Evolutionary conservation across 768 basidiomycete genomes (phyloP), one percentile per base, ranked within the genome.

Genomic region (Serendipita sp.): DNA sequence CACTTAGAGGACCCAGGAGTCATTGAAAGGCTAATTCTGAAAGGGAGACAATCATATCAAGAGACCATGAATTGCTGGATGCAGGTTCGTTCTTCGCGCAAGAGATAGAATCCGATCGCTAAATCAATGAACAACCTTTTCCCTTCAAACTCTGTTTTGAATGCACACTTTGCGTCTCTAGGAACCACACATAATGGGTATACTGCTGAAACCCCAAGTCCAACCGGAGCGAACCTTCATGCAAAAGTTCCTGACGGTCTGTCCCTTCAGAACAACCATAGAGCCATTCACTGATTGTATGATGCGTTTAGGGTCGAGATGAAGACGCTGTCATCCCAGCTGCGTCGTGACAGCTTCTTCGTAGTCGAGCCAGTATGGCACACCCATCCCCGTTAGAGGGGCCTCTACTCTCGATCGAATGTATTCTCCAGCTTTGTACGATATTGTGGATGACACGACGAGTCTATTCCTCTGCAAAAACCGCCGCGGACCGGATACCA

Each of bases 1-100:
- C 78, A 88, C 70, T 84, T 96, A 44, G 83, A 85, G 51, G 91
- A 98, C 76, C 76, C 81, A 32, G 83, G 84, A 64, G 83, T 88
- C 28, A 83, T 98, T 72, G 92, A 99, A 73, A 77, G 95, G 51
- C 78, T 97, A 69, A 71, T 96, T 45, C 80, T 87, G 71, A 97
- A 97, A 79, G 80, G 83, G 63, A 78, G 84, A 68, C 87, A 85
- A 76, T 92, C 97, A 69, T 90, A 84, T 71, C 95, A 98, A 78
- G 95, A 97, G 79, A 86, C 87, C 63, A 79, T 96, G 79, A 97
- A 97, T 72, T 83, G 81, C 70, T 97, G 93, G 93, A 93, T 93
- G 72, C 88, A 89, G 77, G 81, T 44, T 15, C 36, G 28, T 16
- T 32, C 8, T 60, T 48, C 4, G 4, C 60, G 28, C 13, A 63